Base-by-base conservation (phyloP, 495 filamentous ascomycete genomes). In the Bombardia bombarda region DNA sequence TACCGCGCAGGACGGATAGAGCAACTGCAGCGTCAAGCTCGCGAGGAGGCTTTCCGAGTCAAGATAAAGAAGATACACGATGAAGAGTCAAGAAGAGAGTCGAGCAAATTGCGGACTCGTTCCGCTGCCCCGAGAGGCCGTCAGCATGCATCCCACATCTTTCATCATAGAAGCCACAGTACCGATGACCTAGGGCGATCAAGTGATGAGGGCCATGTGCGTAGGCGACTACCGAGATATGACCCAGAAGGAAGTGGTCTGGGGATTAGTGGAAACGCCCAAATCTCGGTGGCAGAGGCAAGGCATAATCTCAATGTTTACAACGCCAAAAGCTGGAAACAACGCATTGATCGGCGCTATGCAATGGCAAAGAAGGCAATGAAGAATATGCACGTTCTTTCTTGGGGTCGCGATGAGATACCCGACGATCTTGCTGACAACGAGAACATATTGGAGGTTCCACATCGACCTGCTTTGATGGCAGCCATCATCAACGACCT, bases 291-390 rank as follows among this genome's bases (percentile, higher is more conserved):
- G 30, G 74, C 82, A 4, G 78, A 86, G 37, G 93, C 93, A 10
- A 77, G 76, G 66, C 70, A 80, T 34, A 83, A 74, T 43, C 73
- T 99, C 13, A 72, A 90, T 43, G 65, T 78, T 35, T 78, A 90
- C 53, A 94, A 97, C 62, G 79, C 92, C 3, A 80, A 83, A 54
- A 87, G 82, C 34, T 99, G 92, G 92, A 95, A 92, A 62, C 81
- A 79, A 46, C 81, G 90, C 26, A 95, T 99, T 34, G 88, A 95
- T 53, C 72, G 73, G 42, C 78, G 82, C 19, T 74, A 87, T 50
- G 63, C 69, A 24, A 77, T 82, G 38, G 80, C 90, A 41, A 83
- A 73, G 31, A 73, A 77, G 6, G 77, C 78, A 5, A 86, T 93
- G 62, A 82, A 80, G 48, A 87, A 95, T 46, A 73, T 93, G 19